Evolutionary conservation across 768 basidiomycete species (phyloP).

Genomic region (Tubosaeta brunneosetosa): DNA sequence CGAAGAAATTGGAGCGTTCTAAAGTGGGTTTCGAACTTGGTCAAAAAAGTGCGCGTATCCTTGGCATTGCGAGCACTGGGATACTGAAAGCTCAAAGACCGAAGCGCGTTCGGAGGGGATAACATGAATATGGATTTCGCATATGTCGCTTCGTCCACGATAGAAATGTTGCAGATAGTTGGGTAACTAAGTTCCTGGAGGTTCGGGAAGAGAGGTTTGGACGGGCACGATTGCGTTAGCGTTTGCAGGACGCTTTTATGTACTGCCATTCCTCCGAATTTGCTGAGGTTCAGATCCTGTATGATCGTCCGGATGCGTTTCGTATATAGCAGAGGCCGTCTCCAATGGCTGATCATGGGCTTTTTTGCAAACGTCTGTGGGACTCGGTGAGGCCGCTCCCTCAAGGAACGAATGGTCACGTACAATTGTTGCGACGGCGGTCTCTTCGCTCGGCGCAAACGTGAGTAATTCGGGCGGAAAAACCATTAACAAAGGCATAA

Average conservation of each 20-base stretch:
- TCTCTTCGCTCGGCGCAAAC: conserved; percentile 12
- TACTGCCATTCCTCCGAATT: conserved; percentile 11
- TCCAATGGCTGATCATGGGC: conserved; percentile 15
- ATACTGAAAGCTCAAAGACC: conserved; percentile 12
- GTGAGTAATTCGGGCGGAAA: conserved; percentile 17
- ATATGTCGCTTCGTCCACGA: conserved; percentile 12
- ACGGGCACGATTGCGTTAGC: conserved; percentile 19
- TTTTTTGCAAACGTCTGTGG: conserved; percentile 13
- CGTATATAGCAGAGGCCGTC: conserved; percentile 14
- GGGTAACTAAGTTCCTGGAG: conserved; percentile 19
- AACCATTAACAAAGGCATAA: conserved; percentile 13
- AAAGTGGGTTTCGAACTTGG: conserved; percentile 10
- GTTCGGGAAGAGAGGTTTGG: conserved; percentile 17
- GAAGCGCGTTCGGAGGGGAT: conserved; percentile 3
- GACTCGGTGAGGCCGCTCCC: background rate
- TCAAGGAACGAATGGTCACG: background rate
- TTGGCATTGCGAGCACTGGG: conserved; percentile 11
- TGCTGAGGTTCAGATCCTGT: background rate
- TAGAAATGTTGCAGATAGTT: conserved; percentile 16
- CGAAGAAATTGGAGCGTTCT: conserved; percentile 10
- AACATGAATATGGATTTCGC: conserved; percentile 10
- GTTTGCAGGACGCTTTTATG: conserved; percentile 16
- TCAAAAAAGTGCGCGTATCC: conserved; percentile 13
- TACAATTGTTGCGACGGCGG: conserved; percentile 16
- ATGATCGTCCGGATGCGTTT: conserved; percentile 16